Conservation (phyloP, 1,284 basidiomycete genomes). For the Earliella scabrosa region DNA sequence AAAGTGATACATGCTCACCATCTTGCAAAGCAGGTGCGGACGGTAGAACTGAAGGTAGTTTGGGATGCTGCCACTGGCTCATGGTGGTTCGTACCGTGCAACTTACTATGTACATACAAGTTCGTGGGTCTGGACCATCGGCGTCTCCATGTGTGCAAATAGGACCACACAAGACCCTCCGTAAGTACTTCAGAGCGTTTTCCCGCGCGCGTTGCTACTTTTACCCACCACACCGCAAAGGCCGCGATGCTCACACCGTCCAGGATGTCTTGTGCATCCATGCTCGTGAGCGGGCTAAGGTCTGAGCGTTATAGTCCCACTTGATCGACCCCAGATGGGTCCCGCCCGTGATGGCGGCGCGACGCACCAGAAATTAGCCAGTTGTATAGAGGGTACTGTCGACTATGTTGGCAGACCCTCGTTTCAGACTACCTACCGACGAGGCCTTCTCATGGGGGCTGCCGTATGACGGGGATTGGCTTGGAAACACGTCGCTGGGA, state of each 20-base stretch:
- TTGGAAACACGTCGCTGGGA: conserved; percentile 16
- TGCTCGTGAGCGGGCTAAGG: conserved; percentile 15
- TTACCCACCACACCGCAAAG: conserved; percentile 16
- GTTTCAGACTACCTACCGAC: no score
- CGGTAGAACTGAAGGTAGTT: conserved; percentile 35
- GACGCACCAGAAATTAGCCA: conserved; percentile 16
- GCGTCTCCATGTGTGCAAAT: no score
- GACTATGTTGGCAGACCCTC: no score
- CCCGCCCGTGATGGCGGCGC: conserved; percentile 7
- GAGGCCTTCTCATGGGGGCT: no score
- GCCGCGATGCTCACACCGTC: conserved; percentile 22
- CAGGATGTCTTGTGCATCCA: conserved; percentile 16
- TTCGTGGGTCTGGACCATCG: background rate
- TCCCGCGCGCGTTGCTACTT: background rate
- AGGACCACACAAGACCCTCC: no score
- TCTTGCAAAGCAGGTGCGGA: conserved; percentile 37
- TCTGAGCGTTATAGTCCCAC: conserved; percentile 17
- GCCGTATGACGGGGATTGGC: no score
- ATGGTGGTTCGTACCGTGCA: conserved; percentile 19
- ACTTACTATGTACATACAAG: no score
- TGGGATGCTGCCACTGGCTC: conserved; percentile 28
- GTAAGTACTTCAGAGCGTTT: no score
- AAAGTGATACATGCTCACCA: conserved; percentile 22
- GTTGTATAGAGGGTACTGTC: no score
- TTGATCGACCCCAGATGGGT: conserved; percentile 17